phyloP scores from a whole-genome alignment of 805 yeast genomes.

The Ogataea neopini region DNA sequence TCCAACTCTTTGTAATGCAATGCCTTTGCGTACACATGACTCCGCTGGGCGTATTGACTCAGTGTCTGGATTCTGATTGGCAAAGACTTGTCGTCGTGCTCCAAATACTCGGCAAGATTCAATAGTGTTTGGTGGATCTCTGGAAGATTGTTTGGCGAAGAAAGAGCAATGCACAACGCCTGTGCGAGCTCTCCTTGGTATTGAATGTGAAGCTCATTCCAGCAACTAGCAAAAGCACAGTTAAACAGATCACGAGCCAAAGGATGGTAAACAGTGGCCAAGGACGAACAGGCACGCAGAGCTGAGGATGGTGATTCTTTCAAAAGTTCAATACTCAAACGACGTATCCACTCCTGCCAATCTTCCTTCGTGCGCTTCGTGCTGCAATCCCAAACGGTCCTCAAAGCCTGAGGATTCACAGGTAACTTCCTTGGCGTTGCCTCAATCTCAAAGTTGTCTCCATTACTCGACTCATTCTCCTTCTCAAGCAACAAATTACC shows the following conservation, averaged over 20 bases:
- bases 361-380: slow-evolving; percentile 90
- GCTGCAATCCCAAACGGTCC: slow-evolving; percentile 88
- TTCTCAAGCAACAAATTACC: slow-evolving; percentile 69
- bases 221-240: slow-evolving; percentile 92
- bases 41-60: slow-evolving; percentile 89
- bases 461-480: slow-evolving; percentile 41
- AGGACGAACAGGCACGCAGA: slow-evolving; percentile 84
- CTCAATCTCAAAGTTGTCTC: slow-evolving; percentile 61
- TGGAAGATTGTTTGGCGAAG: slow-evolving; percentile 91
- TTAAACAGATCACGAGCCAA: slow-evolving; percentile 89
- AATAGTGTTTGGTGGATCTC: slow-evolving; percentile 89
- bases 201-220: slow-evolving; percentile 88
- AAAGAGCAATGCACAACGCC: slow-evolving; percentile 80
- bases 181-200: slow-evolving; percentile 88
- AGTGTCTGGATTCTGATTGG: slow-evolving; percentile 89
- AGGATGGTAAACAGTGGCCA: slow-evolving; percentile 86
- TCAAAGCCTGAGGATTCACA: slow-evolving; percentile 60
- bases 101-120: slow-evolving; percentile 94
- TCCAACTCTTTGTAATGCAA: slow-evolving; percentile 94
- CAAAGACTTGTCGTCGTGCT: slow-evolving; percentile 91
- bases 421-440: slow-evolving; percentile 75
- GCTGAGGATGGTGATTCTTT: slow-evolving; percentile 96
- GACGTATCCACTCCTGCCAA: slow-evolving; percentile 97
- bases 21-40: slow-evolving; percentile 98
- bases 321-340: slow-evolving; percentile 79